Evolutionary conservation across 306 rosid species (phyloP).

Genomic region (Gleditsia sinensis): DNA sequence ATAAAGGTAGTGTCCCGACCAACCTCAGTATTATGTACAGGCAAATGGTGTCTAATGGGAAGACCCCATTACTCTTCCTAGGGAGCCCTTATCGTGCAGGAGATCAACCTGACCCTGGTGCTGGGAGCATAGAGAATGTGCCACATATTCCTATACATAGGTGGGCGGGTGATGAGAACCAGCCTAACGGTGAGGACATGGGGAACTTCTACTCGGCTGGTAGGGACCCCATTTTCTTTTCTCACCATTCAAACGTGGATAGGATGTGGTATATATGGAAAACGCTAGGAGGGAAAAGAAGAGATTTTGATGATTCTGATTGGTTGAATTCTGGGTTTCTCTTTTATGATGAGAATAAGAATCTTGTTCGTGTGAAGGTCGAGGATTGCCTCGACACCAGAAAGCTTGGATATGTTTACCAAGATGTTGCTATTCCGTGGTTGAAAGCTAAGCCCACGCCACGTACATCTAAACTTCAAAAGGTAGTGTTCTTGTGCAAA

Average conservation of each 20-base stretch:
- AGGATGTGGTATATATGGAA: conserved; percentile 78
- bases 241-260: conserved; percentile 73
- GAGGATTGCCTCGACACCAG: conserved; percentile 59
- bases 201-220: conserved; percentile 76
- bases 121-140: conserved; percentile 55
- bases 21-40: conserved; percentile 68
- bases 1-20: conserved; percentile 4
- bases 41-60: conserved; percentile 60
- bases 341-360: conserved; percentile 72
- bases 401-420: conserved; percentile 61
- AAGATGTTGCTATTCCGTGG: conserved; percentile 71
- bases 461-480: background rate
- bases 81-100: conserved; percentile 66
- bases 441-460: conserved; percentile 51
- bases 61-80: conserved; percentile 48
- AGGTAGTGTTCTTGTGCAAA: background rate
- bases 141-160: conserved; percentile 63
- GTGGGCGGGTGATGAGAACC: conserved; percentile 57
- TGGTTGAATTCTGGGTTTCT: conserved; percentile 69
- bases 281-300: conserved; percentile 47
- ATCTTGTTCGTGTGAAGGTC: conserved; percentile 63
- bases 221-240: conserved; percentile 69
- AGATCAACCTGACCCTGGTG: conserved; percentile 51
- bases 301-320: conserved; percentile 47
- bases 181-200: conserved; percentile 67